phyloP scores from a whole-genome alignment of 257 asterid genomes.

The Solanum commersonii region DNA sequence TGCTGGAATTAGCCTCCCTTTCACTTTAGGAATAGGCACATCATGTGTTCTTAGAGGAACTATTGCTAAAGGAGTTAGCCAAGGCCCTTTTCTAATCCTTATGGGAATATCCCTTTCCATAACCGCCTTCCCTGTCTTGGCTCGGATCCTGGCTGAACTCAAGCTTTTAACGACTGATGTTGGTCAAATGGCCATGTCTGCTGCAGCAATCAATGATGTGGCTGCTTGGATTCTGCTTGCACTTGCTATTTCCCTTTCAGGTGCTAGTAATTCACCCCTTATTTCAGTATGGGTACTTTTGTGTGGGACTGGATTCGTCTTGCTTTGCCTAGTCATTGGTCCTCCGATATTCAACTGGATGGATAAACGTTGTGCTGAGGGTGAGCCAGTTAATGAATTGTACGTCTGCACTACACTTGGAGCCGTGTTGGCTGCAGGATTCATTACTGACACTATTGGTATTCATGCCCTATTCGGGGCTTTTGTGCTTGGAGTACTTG shows the following conservation, averaged over 20 bases:
- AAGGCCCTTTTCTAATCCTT: conserved; percentile 14
- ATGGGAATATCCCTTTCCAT: conserved; percentile 32
- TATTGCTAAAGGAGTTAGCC: conserved; percentile 9
- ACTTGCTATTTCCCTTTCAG: conserved; percentile 17
- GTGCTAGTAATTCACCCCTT: conserved; percentile 12
- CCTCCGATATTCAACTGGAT: conserved; percentile 24
- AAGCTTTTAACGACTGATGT: conserved; percentile 24
- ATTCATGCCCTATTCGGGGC: conserved; percentile 28
- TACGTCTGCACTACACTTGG: conserved; percentile 15
- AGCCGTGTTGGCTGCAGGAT: conserved; percentile 14
- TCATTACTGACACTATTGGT: conserved; percentile 22
- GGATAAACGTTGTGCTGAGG: conserved; percentile 15
- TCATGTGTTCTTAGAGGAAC: conserved; percentile 15
- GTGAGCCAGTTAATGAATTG: conserved; percentile 22
- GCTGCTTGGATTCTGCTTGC: conserved; percentile 28
- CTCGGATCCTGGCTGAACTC: conserved; percentile 25
- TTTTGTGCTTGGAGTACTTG: conserved; percentile 20
- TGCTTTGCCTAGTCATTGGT: neutral
- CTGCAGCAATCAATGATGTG: conserved; percentile 23
- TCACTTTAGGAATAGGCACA: conserved; percentile 16
- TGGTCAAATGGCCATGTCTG: conserved; percentile 30
- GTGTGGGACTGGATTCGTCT: conserved; percentile 12
- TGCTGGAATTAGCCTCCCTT: conserved; percentile 18
- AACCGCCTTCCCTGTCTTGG: conserved; percentile 33
- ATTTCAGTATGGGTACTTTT: conserved; percentile 23